Evolutionary conservation across 2,329 filamentous ascomycete species (phyloP).

Genomic region (Nannizziopsis arthrosporioides): DNA sequence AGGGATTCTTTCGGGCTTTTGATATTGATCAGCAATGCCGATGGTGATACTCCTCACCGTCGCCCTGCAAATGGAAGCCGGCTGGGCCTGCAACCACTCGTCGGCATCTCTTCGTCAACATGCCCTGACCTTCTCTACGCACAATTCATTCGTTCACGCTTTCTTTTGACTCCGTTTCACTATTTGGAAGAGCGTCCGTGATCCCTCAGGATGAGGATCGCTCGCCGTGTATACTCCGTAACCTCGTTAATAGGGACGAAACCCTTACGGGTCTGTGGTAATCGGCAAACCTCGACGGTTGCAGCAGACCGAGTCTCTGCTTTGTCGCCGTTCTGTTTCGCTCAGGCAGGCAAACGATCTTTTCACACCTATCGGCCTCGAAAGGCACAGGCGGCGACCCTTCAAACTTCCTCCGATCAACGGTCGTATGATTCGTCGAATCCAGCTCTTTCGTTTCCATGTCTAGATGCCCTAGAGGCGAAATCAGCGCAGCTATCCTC

Average conservation of each 20-base stretch:
- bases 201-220: constrained; percentile 8
- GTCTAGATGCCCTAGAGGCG: constrained; percentile 71
- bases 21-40: too few relatives aligned
- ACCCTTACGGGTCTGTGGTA: neutral
- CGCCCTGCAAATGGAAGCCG: too few relatives aligned
- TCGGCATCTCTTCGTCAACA: neutral
- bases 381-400: constrained; percentile 8
- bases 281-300: neutral
- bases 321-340: neutral
- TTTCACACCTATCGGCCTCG: constrained; percentile 9
- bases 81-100: too few relatives aligned
- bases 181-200: neutral
- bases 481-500: constrained; percentile 63
- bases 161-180: neutral
- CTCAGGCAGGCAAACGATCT: neutral
- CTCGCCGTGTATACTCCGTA: constrained; percentile 9
- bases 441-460: constrained; percentile 79
- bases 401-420: neutral
- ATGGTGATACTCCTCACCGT: too few relatives aligned
- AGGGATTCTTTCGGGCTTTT: too few relatives aligned
- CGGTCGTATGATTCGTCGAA: constrained; percentile 45
- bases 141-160: too few relatives aligned
- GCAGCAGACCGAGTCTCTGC: neutral
- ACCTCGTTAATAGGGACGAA: constrained; percentile 12
- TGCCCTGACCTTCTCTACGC: neutral